Evolutionary conservation across 176 grass and related monocot genomes (phyloP).

Genomic region (Bromus sterilis): DNA sequence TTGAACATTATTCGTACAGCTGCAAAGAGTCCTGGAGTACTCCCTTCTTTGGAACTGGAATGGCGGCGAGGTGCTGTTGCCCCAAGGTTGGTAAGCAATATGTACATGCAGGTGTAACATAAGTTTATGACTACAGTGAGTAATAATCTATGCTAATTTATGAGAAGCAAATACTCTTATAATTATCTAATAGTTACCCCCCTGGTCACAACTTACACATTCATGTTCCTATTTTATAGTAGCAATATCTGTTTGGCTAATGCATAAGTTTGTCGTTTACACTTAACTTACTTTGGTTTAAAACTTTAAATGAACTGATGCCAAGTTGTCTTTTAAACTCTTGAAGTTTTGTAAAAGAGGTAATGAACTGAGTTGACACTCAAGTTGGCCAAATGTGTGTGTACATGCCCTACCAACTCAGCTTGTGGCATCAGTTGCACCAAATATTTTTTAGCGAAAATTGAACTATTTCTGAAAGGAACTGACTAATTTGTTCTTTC

Average conservation of each 20-base stretch:
- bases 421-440: background rate
- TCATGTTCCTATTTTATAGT: background rate
- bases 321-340: slow-evolving; percentile 1
- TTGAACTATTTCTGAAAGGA: background rate
- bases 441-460: background rate
- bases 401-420: background rate
- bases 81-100: slow-evolving; percentile 52
- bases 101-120: slow-evolving; percentile 27
- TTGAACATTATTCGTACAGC: slow-evolving; percentile 73
- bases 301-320: background rate
- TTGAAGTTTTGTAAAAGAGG: background rate
- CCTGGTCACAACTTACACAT: background rate
- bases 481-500: background rate
- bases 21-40: slow-evolving; percentile 60
- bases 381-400: background rate
- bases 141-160: background rate
- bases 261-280: background rate
- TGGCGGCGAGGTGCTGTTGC: slow-evolving; percentile 65
- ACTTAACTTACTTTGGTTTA: background rate
- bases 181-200: background rate
- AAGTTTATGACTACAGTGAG: slow-evolving; percentile 12
- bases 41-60: slow-evolving; percentile 86
- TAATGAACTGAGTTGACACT: background rate
- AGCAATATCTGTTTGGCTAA: background rate
- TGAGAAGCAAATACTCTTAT: background rate